These are phyloP conservation scores for Aphanomyces cochlioides DNA, from an alignment of 352 stramenopile species.

Conservation along the genomic window DNA sequence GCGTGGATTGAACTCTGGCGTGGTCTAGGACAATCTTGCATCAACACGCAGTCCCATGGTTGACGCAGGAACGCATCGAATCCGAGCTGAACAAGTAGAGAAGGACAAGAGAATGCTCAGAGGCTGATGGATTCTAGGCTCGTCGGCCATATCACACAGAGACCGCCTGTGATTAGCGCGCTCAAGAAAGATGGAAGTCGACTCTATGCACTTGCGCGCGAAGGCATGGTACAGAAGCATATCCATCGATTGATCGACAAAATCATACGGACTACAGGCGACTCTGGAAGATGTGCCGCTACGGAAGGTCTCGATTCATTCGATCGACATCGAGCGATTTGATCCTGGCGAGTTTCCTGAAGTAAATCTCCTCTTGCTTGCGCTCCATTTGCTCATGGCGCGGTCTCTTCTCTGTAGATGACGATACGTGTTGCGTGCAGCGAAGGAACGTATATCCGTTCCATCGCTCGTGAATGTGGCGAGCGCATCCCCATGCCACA, in stretches of 20 bases:
- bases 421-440: constrained; percentile 63
- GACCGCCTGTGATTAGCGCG: constrained; percentile 72
- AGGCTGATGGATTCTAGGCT: constrained; percentile 43
- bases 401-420: constrained; percentile 20
- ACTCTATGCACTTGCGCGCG: constrained; percentile 68
- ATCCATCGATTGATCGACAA: neutral
- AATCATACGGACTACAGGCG: neutral
- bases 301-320: constrained; percentile 57
- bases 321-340: constrained; percentile 59
- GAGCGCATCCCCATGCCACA: constrained; percentile 36
- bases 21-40: constrained; percentile 45
- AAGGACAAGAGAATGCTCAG: neutral
- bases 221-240: constrained; percentile 42
- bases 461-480: constrained; percentile 79
- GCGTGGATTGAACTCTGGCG: neutral
- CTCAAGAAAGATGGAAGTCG: constrained; percentile 74
- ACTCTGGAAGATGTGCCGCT: constrained; percentile 51
- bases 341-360: constrained; percentile 53
- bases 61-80: constrained; percentile 42
- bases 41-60: constrained; percentile 52
- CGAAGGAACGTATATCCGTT: constrained; percentile 82
- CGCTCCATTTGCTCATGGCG: neutral
- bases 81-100: constrained; percentile 47
- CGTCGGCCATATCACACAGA: constrained; percentile 67
- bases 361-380: constrained; percentile 32